Evolutionary conservation across 768 basidiomycete genomes (phyloP), one percentile per base, ranked within the genome.

Genomic region (Galerina sulciceps): DNA sequence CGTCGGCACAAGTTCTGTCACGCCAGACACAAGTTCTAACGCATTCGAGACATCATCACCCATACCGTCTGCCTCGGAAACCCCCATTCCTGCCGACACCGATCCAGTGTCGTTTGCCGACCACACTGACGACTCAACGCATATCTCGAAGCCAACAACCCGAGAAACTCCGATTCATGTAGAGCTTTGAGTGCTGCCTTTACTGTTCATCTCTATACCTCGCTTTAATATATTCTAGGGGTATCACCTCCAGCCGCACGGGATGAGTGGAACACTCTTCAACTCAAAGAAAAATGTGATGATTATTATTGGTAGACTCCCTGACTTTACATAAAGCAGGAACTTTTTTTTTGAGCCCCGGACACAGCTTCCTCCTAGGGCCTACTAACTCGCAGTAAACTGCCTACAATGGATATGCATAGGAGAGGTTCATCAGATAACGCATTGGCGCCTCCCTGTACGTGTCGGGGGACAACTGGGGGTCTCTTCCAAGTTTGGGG

Each of bases 391-490:
- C n/a, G n/a, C n/a, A n/a, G n/a, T n/a, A n/a, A n/a, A n/a, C 10
- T 6, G 37, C 17, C 44, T 38, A 58, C 35, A 58, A 31, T 20
- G 72, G 70, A 60, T 69, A 62, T 17, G 47, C 57, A 36, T 69
- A 48, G 4, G 68, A 67, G 3, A 73, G 65, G 36, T 68, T 66
- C 47, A 61, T 75, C 48, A 73, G 49, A 57, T 62, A 65, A 6
- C 59, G 46, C 60, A 76, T 73, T 4, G 65, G 68, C 3, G 67
- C 66, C 42, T 65, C 58, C 44, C 76, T 59, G 59, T 71, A 76
- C 26, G 69, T 71, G 54, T 78, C 76, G 13, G 65, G 54, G 8
- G 66, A 64, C 13, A 76, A 36, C 10, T 53, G 47, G 37, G 56
- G 52, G 31, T 66, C 43, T 4, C 44, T 36, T 4, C 55, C 58